Evolutionary conservation across 75 land plant genomes (phyloP), one percentile per base, ranked within the genome.

Genomic region (Cunninghamia lanceolata): DNA sequence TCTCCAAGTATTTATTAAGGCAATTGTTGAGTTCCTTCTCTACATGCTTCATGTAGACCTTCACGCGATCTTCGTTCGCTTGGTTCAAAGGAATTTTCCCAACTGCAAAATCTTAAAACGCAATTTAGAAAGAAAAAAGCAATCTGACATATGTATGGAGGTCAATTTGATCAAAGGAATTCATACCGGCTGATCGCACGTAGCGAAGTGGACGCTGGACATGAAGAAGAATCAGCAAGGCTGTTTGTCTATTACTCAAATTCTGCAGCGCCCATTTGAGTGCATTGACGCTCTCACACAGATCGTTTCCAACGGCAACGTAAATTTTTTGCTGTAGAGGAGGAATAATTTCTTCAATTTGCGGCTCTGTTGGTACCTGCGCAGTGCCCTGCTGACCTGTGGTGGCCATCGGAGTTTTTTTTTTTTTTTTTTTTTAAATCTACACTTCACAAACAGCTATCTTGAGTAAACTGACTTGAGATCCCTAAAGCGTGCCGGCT

Each of bases 301-400:
- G 47, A 13, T 86, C 90, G 34, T 84, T 89, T 73, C 90, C 88
- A 8, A 89, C 84, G 2, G 92, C 92, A 9, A 91, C 92, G 36
- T 66, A 88, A 1, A 91, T 40, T 71, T 35, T 88, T 0, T 90
- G 86, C 1, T 4, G 10, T 4, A 6, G 68, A 59, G 68, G 28
- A 25, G 2, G 68, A 1, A 19, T 59, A 3, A 19, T 25, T 59
- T 59, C 68, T 59, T 59, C 68, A 19, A 59, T 59, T 59, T 59
- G 25, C 1, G 68, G 28, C 28, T 19, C 68, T 59, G 17, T 5
- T 17, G 7, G 68, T 2, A 4, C 2, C 68, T 59, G 68, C 68
- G 28, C 4, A 59, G 28, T 9, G 25, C 68, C 28, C 28, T 59
- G 25, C 25, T 59, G 68, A 2, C 28, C 25, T 59, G 25, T 21